phyloP scores from a whole-genome alignment of 768 basidiomycete genomes.

The Rhodocollybia butyracea region DNA sequence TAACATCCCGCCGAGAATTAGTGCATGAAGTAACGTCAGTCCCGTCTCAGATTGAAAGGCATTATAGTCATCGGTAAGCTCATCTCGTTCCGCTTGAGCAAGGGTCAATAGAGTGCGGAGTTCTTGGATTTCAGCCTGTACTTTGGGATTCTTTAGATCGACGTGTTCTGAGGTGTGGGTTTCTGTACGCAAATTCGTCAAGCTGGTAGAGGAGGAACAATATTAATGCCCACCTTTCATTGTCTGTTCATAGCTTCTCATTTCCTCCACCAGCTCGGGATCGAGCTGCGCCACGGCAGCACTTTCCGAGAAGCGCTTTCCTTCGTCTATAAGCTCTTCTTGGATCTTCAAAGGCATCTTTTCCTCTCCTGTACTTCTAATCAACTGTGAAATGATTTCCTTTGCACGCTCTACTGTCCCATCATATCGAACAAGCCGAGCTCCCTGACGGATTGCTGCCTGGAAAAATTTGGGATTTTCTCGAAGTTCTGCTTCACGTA shows the following conservation, averaged over 20 bases:
- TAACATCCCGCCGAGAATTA: too few relatives aligned
- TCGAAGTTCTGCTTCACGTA: neutral
- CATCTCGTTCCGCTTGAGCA: too few relatives aligned
- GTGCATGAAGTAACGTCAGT: too few relatives aligned
- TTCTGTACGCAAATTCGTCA: too few relatives aligned
- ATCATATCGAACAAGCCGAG: neutral
- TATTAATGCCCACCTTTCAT: too few relatives aligned
- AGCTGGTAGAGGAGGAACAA: too few relatives aligned
- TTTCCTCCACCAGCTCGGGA: neutral
- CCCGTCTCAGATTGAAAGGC: too few relatives aligned
- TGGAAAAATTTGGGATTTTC: neutral
- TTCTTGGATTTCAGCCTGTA: too few relatives aligned
- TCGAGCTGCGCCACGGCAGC: neutral
- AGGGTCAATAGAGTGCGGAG: too few relatives aligned
- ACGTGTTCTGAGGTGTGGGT: too few relatives aligned
- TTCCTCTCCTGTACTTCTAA: neutral
- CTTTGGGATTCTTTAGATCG: too few relatives aligned
- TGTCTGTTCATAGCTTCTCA: neutral
- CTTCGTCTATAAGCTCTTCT: neutral
- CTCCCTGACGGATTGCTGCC: neutral
- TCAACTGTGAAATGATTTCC: neutral
- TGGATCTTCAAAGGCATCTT: neutral
- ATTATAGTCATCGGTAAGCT: too few relatives aligned
- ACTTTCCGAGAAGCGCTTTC: neutral
- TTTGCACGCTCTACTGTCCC: neutral